phyloP scores from a whole-genome alignment of 2,329 filamentous ascomycete genomes.

The Penicillium occitanis region DNA sequence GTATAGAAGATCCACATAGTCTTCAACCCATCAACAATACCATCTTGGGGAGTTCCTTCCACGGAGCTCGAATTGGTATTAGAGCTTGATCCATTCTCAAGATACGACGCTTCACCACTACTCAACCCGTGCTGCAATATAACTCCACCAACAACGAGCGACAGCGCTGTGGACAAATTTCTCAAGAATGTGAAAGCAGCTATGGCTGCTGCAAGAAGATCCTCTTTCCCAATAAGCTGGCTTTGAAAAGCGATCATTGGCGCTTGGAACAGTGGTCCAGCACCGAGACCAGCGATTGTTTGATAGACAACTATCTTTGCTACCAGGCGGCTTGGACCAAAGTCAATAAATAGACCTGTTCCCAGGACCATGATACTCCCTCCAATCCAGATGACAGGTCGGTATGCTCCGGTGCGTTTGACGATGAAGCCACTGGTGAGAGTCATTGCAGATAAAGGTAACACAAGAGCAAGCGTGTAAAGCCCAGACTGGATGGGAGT shows the following conservation, averaged over 20 bases:
- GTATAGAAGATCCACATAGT: slow-evolving; percentile 16
- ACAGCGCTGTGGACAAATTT: slow-evolving; percentile 53
- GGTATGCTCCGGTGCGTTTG: slow-evolving; percentile 65
- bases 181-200: slow-evolving; percentile 57
- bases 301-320: slow-evolving; percentile 42
- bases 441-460: slow-evolving; percentile 61
- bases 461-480: slow-evolving; percentile 63
- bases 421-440: slow-evolving; percentile 62
- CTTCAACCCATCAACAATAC: slow-evolving; percentile 2
- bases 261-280: slow-evolving; percentile 55
- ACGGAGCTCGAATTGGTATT: neutral
- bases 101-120: slow-evolving; percentile 5
- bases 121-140: slow-evolving; percentile 42
- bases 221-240: slow-evolving; percentile 43
- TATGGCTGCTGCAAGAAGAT: slow-evolving; percentile 58
- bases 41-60: neutral
- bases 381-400: slow-evolving; percentile 55
- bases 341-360: slow-evolving; percentile 57
- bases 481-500: slow-evolving; percentile 65
- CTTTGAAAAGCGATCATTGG: slow-evolving; percentile 58
- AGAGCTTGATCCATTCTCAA: neutral
- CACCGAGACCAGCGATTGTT: slow-evolving; percentile 52
- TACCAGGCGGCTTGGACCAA: slow-evolving; percentile 47
- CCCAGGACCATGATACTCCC: slow-evolving; percentile 57
- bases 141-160: slow-evolving; percentile 54